phyloP scores from a whole-genome alignment of 306 rosid genomes.

The Ammopiptanthus mongolicus region DNA sequence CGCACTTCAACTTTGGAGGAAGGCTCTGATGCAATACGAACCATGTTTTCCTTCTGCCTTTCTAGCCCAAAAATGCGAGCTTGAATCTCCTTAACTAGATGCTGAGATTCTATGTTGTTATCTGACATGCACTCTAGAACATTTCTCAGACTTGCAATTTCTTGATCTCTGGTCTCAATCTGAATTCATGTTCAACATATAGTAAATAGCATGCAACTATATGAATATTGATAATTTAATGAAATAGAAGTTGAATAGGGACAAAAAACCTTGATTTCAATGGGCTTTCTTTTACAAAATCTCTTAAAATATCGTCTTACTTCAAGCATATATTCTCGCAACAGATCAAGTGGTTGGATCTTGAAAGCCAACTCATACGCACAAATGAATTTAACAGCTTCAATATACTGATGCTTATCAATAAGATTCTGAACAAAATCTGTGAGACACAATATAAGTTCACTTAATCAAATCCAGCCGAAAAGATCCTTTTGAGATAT shows the following conservation, averaged over 20 bases:
- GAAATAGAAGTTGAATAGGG: background rate
- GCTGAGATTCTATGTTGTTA: constrained; percentile 29
- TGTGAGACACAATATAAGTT: background rate
- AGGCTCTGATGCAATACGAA: background rate
- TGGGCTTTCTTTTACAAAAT: background rate
- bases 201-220: background rate
- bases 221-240: background rate
- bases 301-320: background rate
- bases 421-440: constrained; percentile 41
- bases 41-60: background rate
- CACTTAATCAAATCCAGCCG: constrained; percentile 9
- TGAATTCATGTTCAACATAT: constrained; percentile 20
- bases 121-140: constrained; percentile 41
- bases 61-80: constrained; percentile 23
- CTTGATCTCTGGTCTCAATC: constrained; percentile 33
- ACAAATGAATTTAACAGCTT: constrained; percentile 54
- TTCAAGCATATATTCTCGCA: constrained; percentile 21
- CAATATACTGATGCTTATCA: constrained; percentile 31
- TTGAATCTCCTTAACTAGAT: constrained; percentile 25
- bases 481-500: background rate
- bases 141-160: constrained; percentile 28
- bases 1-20: background rate
- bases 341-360: constrained; percentile 35
- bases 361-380: constrained; percentile 40
- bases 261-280: constrained; percentile 26